Conservation (phyloP, 2,329 filamentous ascomycete genomes). For the Orbilia blumenaviensis region DNA sequence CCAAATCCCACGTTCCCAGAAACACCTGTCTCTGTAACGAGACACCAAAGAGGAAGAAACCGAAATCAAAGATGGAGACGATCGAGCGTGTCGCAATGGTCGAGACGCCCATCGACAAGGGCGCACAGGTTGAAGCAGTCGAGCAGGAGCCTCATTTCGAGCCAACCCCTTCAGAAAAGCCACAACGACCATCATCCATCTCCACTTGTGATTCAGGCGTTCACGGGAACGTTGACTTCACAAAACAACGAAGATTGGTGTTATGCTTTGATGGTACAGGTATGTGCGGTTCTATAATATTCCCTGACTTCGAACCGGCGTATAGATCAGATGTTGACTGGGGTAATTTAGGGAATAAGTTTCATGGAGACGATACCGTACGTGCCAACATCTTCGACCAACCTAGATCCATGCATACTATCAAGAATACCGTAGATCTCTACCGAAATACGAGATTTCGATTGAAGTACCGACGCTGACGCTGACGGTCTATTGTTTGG, state of each 20-base stretch:
- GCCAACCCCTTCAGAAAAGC: slow-evolving; percentile 15
- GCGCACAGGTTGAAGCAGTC: background rate
- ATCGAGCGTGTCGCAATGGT: slow-evolving; percentile 52
- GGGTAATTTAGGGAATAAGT: slow-evolving; percentile 39
- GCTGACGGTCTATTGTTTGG: slow-evolving; percentile 58
- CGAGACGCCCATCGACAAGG: slow-evolving; percentile 36
- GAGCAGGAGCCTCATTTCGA: slow-evolving; percentile 1
- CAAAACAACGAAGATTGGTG: slow-evolving; percentile 62
- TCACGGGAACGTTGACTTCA: slow-evolving; percentile 36
- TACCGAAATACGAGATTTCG: slow-evolving; percentile 24
- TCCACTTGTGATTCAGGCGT: slow-evolving; percentile 32
- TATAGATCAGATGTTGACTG: background rate
- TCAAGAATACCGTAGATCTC: background rate
- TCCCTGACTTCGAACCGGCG: background rate
- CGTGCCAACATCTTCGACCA: slow-evolving; percentile 2
- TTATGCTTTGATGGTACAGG: slow-evolving; percentile 66
- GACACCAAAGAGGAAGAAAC: background rate
- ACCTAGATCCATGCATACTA: background rate
- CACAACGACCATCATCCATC: slow-evolving; percentile 39
- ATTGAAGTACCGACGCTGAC: slow-evolving; percentile 34
- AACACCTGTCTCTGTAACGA: background rate
- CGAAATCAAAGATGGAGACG: slow-evolving; percentile 37
- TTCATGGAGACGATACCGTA: slow-evolving; percentile 51
- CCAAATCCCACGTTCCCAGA: background rate
- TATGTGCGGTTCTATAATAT: slow-evolving; percentile 58